Percentiles rank a stretch among this genome's conserved stretches.
Evolutionary conservation across 305 asterid species (phyloP).

Genomic region (Solanum hybrid): DNA sequence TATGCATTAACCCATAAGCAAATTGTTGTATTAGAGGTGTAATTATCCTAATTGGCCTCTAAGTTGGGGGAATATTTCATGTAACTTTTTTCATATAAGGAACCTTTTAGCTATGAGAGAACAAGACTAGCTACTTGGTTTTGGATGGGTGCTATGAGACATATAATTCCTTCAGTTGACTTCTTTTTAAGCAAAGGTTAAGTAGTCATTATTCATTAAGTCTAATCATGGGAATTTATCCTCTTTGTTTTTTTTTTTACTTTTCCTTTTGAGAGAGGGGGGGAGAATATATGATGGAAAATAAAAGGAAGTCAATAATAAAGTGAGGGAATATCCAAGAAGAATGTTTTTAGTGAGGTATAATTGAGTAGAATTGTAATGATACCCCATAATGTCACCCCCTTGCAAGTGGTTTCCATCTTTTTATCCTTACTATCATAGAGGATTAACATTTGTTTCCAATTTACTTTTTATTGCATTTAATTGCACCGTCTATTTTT

Average conservation of each 20-base stretch:
- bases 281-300: not conserved
- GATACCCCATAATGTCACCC: not conserved
- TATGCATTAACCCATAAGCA: not conserved
- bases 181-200: not conserved
- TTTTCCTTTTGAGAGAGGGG: not conserved
- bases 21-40: constrained; percentile 1
- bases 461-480: not conserved
- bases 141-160: constrained; percentile 3
- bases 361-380: not conserved
- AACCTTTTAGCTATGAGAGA: not conserved
- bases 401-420: not conserved
- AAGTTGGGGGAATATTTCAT: constrained; percentile 8
- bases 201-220: constrained; percentile 2
- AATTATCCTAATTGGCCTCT: constrained; percentile 3
- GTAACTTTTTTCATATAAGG: not conserved
- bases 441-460: not conserved
- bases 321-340: constrained; percentile 4
- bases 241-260: not conserved
- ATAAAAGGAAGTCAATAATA: not conserved
- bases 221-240: constrained; percentile 4
- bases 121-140: not conserved
- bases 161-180: not conserved
- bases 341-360: constrained; percentile 3
- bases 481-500: not conserved
- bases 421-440: not conserved